These are phyloP conservation scores for Cryptococcus sp. DNA, from an alignment of 1,284 basidiomycete species.

Conservation along the genomic window DNA sequence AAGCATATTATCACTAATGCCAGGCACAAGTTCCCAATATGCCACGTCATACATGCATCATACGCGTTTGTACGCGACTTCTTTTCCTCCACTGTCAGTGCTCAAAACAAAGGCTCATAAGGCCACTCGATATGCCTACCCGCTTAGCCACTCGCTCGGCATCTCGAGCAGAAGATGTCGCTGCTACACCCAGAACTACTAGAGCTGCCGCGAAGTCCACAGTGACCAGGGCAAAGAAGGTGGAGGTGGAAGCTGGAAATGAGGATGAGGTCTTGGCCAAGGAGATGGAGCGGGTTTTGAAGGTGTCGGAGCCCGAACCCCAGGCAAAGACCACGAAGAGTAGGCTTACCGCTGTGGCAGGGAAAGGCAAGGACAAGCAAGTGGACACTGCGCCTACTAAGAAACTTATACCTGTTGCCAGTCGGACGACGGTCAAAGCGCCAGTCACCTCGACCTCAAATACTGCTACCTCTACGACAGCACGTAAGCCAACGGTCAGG, in stretches of 20 bases:
- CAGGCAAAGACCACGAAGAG: constrained; percentile 6
- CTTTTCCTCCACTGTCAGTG: background rate
- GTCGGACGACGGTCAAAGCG: background rate
- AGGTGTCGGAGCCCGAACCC: constrained; percentile 10
- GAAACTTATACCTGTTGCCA: background rate
- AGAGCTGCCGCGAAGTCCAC: background rate
- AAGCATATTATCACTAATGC: background rate
- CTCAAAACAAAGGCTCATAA: no score
- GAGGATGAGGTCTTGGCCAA: constrained; percentile 23
- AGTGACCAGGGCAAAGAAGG: background rate
- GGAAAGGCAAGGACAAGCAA: background rate
- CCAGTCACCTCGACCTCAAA: background rate
- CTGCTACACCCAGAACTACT: background rate
- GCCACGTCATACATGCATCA: background rate
- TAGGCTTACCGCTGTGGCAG: background rate
- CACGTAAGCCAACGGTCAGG: background rate
- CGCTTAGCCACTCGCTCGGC: background rate
- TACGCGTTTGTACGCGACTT: background rate
- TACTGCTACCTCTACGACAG: background rate
- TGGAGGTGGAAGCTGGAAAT: background rate
- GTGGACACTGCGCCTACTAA: background rate
- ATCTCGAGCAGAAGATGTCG: background rate
- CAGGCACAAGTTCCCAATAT: background rate
- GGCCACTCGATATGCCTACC: background rate
- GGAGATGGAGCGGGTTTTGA: constrained; percentile 29